A percentile compares a stretch with the other conserved stretches of the same genome.
Evolutionary conservation across 1,284 basidiomycete genomes (phyloP).

Genomic region (Ustilago sp.): DNA sequence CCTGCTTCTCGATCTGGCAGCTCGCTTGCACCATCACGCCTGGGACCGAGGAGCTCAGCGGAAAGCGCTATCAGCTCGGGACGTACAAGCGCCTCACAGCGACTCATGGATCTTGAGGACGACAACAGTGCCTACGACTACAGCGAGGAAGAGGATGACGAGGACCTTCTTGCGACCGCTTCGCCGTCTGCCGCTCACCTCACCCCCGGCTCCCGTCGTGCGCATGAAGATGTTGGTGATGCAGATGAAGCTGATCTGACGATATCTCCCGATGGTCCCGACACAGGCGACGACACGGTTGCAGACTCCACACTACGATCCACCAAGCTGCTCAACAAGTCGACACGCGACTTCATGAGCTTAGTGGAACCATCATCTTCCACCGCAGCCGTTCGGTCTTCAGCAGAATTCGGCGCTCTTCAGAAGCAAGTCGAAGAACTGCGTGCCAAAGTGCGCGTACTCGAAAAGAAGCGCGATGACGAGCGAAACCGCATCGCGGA

Average conservation of each 20-base stretch:
- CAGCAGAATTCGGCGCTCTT: constrained; percentile 48
- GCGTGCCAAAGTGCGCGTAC: constrained; percentile 82
- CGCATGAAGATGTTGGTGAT: constrained; percentile 17
- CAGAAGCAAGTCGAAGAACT: constrained; percentile 74
- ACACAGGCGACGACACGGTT: not conserved
- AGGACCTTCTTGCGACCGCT: constrained; percentile 13
- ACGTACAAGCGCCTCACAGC: constrained; percentile 37
- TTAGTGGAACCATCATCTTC: constrained; percentile 40
- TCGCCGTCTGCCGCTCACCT: not conserved
- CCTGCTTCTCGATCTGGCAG: constrained; percentile 30
- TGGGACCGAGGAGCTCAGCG: constrained; percentile 37
- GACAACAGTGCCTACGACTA: constrained; percentile 9
- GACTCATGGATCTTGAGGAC: constrained; percentile 23
- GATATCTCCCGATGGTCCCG: constrained; percentile 20
- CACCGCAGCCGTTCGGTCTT: constrained; percentile 19
- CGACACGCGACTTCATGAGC: constrained; percentile 55
- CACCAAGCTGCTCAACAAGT: constrained; percentile 40
- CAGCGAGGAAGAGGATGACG: constrained; percentile 19
- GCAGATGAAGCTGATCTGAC: constrained; percentile 35
- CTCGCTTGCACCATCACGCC: constrained; percentile 30
- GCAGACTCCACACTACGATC: constrained; percentile 29
- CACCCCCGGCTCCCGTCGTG: not conserved
- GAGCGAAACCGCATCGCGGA: constrained; percentile 84
- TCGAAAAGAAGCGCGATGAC: constrained; percentile 87
- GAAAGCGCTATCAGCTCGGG: constrained; percentile 45